Evolutionary conservation across 1,139 yeast genomes (phyloP).

Genomic region (Taphrina flavorubra): DNA sequence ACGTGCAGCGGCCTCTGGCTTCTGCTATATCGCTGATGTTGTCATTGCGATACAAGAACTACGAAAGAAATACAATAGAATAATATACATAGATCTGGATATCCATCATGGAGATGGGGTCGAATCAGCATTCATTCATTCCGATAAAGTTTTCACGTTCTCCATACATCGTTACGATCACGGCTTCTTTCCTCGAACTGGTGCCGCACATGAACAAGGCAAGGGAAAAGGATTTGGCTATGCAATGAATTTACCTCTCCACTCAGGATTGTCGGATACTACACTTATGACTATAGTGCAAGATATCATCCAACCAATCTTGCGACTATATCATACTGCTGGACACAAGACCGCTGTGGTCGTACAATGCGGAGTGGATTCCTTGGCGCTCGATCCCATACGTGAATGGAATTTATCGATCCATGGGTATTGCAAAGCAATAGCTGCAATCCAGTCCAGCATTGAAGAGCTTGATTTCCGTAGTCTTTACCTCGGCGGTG

Average conservation of each 20-base stretch:
- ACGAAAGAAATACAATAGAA: constrained; percentile 57
- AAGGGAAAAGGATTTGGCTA: constrained; percentile 54
- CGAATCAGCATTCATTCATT: constrained; percentile 65
- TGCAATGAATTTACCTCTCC: constrained; percentile 63
- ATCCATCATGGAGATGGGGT: constrained; percentile 60
- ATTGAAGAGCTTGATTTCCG: neutral
- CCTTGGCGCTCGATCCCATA: constrained; percentile 64
- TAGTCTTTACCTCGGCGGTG: constrained; percentile 69
- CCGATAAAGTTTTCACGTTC: constrained; percentile 64
- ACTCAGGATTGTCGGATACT: constrained; percentile 62
- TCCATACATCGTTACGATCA: constrained; percentile 68
- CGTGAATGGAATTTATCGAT: constrained; percentile 67
- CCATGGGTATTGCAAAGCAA: constrained; percentile 18
- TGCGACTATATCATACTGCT: constrained; percentile 59
- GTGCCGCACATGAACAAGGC: constrained; percentile 54
- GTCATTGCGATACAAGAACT: constrained; percentile 62
- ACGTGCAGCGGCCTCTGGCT: constrained; percentile 66
- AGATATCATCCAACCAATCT: constrained; percentile 52
- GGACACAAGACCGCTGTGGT: constrained; percentile 57
- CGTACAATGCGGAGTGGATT: constrained; percentile 76
- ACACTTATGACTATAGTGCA: constrained; percentile 54
- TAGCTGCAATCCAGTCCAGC: constrained; percentile 9
- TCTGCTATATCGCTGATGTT: constrained; percentile 74
- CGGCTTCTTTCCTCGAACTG: constrained; percentile 80
- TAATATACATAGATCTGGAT: constrained; percentile 73